phyloP scores from a whole-genome alignment of 768 basidiomycete genomes.

The Psilocybe sp. region DNA sequence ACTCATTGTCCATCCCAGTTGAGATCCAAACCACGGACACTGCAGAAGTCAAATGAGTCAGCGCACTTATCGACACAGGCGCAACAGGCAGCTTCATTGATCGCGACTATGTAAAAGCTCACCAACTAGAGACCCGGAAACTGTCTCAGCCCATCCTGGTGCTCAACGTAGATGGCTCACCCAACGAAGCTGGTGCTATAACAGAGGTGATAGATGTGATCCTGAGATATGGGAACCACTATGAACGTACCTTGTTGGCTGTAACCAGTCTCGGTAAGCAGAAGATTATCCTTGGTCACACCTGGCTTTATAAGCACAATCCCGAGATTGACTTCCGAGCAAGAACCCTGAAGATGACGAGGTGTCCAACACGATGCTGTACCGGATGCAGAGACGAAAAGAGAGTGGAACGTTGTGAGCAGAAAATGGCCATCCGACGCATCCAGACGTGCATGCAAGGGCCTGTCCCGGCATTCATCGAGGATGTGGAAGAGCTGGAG shows the following conservation, averaged over 20 bases:
- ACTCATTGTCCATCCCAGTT: neutral
- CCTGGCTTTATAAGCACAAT: constrained; percentile 24
- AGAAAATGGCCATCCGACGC: neutral
- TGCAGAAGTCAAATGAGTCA: neutral
- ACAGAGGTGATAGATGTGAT: constrained; percentile 13
- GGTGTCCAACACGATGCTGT: constrained; percentile 13
- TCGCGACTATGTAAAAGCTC: constrained; percentile 1
- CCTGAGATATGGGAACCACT: constrained; percentile 15
- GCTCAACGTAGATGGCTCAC: constrained; percentile 21
- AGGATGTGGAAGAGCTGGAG: neutral
- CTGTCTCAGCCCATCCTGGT: constrained; percentile 10
- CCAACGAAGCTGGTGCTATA: constrained; percentile 20
- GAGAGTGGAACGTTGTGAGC: neutral
- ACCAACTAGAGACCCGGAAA: constrained; percentile 4
- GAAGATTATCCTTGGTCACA: constrained; percentile 18
- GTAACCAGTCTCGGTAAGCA: constrained; percentile 18
- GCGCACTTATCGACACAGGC: constrained; percentile 15
- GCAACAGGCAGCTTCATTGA: constrained; percentile 10
- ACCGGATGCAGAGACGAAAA: constrained; percentile 2
- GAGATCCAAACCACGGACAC: constrained; percentile 6
- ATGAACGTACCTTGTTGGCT: constrained; percentile 15
- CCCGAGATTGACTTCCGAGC: constrained; percentile 20
- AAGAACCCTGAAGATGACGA: constrained; percentile 13
- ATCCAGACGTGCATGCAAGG: neutral
- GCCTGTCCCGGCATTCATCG: neutral